A percentile compares a stretch with the other conserved stretches of the same genome.
Evolutionary conservation across 805 yeast genomes (phyloP).

Genomic region (Nakazawaea ishiwadae): DNA sequence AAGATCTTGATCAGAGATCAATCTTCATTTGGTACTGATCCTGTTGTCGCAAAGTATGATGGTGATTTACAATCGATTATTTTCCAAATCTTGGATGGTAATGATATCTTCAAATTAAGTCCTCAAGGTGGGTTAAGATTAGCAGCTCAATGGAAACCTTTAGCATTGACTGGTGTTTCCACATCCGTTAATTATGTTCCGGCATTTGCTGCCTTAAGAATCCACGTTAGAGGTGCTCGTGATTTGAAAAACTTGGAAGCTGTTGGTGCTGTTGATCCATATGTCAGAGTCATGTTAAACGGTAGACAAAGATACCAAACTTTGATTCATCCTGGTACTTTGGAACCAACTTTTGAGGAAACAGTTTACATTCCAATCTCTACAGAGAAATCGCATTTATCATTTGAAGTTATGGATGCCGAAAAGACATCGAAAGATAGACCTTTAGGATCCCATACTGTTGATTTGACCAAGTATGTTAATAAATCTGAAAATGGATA

Average conservation of each 20-base stretch:
- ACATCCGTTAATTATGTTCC: constrained; percentile 42
- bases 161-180: constrained; percentile 48
- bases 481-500: constrained; percentile 38
- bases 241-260: constrained; percentile 55
- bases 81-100: constrained; percentile 44
- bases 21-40: constrained; percentile 40
- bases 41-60: constrained; percentile 48
- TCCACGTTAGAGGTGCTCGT: constrained; percentile 50
- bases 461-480: constrained; percentile 45
- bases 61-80: constrained; percentile 51
- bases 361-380: constrained; percentile 57
- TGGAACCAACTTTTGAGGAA: constrained; percentile 56
- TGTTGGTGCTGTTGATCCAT: constrained; percentile 75
- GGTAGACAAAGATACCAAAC: constrained; percentile 57
- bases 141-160: constrained; percentile 66
- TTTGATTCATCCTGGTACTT: constrained; percentile 44
- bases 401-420: constrained; percentile 60
- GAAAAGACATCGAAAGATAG: constrained; percentile 63
- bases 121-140: constrained; percentile 55
- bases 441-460: constrained; percentile 51
- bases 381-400: constrained; percentile 54
- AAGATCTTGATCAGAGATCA: constrained; percentile 59
- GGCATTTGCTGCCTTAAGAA: constrained; percentile 63
- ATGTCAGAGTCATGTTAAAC: constrained; percentile 53
- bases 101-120: constrained; percentile 41